Base-by-base conservation (phyloP, 202 grass and related monocot genomes). In the Saccharum hybrid region DNA sequence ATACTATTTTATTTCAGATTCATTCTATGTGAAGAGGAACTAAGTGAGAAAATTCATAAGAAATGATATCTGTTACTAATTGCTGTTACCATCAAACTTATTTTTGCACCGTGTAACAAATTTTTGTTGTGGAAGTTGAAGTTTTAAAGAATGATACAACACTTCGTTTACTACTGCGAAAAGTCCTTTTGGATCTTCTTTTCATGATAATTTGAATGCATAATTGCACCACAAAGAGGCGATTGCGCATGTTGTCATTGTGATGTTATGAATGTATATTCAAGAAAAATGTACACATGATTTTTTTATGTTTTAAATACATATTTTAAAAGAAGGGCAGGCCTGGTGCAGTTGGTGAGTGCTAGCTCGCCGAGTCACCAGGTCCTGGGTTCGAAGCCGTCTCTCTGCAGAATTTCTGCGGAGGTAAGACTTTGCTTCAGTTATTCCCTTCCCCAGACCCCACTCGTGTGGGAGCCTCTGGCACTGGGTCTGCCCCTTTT, bases 201-300 rank as follows among this genome's bases (percentile, higher is more conserved):
- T 78, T 78, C 41, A n/a, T 21, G 26, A 31, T 72, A 46, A 11
- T 41, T 48, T 46, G 26, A 13, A 38, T 75, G 49, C 61, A 13
- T 77, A 46, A 43, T 77, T 61, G 67, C 40, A 71, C 38, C 40
- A 71, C 21, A 42, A 71, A 45, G 40, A 71, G 40, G n/a, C 43
- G 38, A 42, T 26, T 71, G 60, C 39, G 46, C 39, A 78, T 12
- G 38, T 23, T 63, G 23, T n/a, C 4, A 0, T 10, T 3, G 16
- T 46, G 19, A 69, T 69, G 19, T 68, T 68, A 40, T 40, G 10
- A 69, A 23, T 42, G 38, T 42, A 69, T 42, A 22, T 13, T 68
- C 8, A 68, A 41, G 66, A 40, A 68, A 66, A 68, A 68, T 22
- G 19, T 22, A 69, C 37, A 23, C 38, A 42, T 69, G 11, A 42